phyloP scores from a whole-genome alignment of 2,329 filamentous ascomycete genomes.

The Blastomyces silverae region DNA sequence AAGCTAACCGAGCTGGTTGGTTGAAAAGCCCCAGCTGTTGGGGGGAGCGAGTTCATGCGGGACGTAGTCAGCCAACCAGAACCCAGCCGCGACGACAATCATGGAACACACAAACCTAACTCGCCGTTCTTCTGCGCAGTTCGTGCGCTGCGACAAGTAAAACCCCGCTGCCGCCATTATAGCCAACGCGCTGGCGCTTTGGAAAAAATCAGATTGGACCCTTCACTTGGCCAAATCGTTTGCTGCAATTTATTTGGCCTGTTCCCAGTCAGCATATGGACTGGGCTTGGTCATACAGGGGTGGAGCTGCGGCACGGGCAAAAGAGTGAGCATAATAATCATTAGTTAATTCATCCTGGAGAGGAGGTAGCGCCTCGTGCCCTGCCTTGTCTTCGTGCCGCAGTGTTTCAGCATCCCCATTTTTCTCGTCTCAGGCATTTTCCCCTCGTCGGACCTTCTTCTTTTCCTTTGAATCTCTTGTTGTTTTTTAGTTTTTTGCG shows the following conservation, averaged over 20 bases:
- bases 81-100: neutral
- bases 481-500: neutral
- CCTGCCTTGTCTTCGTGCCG: neutral
- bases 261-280: neutral
- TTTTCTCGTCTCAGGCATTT: neutral
- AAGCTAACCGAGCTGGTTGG: constrained; percentile 3
- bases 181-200: neutral
- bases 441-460: neutral
- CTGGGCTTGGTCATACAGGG: neutral
- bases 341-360: neutral
- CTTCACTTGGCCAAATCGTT: neutral
- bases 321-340: neutral
- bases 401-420: neutral
- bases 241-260: neutral
- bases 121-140: neutral
- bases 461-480: neutral
- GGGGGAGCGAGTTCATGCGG: neutral
- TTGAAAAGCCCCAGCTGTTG: neutral
- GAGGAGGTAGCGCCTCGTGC: neutral
- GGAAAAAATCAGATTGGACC: neutral
- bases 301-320: neutral
- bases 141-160: neutral
- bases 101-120: neutral
- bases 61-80: neutral
- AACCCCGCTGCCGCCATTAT: neutral